These are phyloP conservation scores for Raphanus hybrid DNA, from an alignment of 441 rosid species.

Conservation along the genomic window DNA sequence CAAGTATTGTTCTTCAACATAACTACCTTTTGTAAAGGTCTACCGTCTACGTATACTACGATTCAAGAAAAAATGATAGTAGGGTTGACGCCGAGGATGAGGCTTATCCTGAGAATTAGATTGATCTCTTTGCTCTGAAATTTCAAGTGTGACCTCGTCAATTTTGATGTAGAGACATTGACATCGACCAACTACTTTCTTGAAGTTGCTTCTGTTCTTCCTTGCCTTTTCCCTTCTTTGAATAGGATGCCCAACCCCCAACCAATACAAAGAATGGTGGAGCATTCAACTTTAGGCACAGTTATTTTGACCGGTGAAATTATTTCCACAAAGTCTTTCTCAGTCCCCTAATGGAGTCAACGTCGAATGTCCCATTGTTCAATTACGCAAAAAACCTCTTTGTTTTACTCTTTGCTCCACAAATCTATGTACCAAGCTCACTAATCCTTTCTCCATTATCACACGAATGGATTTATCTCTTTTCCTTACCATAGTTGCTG, in stretches of 20 bases:
- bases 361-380: not conserved
- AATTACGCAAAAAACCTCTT: not conserved
- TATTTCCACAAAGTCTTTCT: not conserved
- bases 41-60: not conserved
- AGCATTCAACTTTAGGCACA: not conserved
- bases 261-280: not conserved
- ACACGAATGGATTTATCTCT: not conserved
- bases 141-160: not conserved
- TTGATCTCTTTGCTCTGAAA: not conserved
- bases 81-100: not conserved
- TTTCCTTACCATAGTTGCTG: not conserved
- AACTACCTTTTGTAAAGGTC: no score
- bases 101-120: not conserved
- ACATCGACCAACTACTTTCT: not conserved
- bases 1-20: no score
- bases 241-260: not conserved
- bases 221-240: not conserved
- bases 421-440: no score
- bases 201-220: not conserved
- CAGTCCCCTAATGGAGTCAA: not conserved
- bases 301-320: not conserved
- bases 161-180: not conserved
- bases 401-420: no score
- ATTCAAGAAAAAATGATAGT: not conserved
- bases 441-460: not conserved